Base-by-base conservation (phyloP, 768 basidiomycete genomes). In the Tylopilus plumbeoviolaceoides region DNA sequence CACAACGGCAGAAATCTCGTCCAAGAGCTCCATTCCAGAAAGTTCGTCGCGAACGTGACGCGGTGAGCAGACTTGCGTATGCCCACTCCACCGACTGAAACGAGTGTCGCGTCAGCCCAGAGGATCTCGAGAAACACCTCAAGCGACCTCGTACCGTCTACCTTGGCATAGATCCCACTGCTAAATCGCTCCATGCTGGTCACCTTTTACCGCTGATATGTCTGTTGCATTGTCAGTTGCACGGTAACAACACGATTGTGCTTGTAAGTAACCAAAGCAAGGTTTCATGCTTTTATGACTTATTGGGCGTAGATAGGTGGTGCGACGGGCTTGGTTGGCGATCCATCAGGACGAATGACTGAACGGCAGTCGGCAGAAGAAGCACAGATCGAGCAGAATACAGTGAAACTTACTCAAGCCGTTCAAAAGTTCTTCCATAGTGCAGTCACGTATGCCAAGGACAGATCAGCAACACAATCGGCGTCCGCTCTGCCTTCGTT, bases 291-390 rank as follows among this genome's bases (percentile, higher is more conserved):
- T 28, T 48, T 44, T 5, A 43, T 49, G 45, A 57, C 50, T 45
- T 7, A 23, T 45, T 36, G n/a, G 12, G 11, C 31, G 30, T 63
- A 98, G 95, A 89, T 98, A 66, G 95, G 97, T 30, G 94, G 93
- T 1, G 95, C 93, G 9, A 98, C 95, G 0, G 97, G 93, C 9
- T 83, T 88, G n/a, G 86, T 99, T 42, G 97, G 97, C 7, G 97
- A 99, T 65, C 97, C 97, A 8, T 95, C 95, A 5, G 95, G 97
- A 2, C 80, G 95, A 33, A 77, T 79, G 5, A 82, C 82, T 0
- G 95, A 97, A 70, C 84, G 97, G 20, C 79, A 84, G 49, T 76
- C 83, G 4, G 80, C 92, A 5, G 76, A 84, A 33, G 68, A 70
- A 12, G 69, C 78, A 10, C 76, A 81, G 47, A 80, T 94, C 4